A percentile compares a stretch with the other conserved stretches of the same genome.
phyloP scores from a whole-genome alignment of 805 yeast genomes.

The Sugiyamaella qingdaonensis region DNA sequence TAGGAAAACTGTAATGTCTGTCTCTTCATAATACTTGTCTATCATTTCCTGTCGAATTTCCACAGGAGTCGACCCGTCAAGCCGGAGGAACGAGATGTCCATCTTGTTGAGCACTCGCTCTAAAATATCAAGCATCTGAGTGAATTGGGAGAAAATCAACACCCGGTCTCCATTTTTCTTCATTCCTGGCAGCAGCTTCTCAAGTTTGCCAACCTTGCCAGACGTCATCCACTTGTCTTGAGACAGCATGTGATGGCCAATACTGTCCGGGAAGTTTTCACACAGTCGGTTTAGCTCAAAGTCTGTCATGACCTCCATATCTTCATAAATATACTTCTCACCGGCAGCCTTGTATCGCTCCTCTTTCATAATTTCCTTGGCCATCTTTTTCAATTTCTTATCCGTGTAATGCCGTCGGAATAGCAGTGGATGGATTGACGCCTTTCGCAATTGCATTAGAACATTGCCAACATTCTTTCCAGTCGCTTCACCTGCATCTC shows the following conservation, averaged over 20 bases:
- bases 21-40: constrained; percentile 81
- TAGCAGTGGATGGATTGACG: constrained; percentile 85
- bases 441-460: constrained; percentile 86
- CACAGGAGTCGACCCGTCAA: constrained; percentile 93
- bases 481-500: constrained; percentile 29
- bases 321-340: constrained; percentile 73
- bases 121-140: constrained; percentile 84
- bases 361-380: constrained; percentile 73
- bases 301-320: constrained; percentile 93
- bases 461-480: constrained; percentile 54
- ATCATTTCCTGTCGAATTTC: constrained; percentile 89
- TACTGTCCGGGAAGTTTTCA: constrained; percentile 60
- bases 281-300: constrained; percentile 78
- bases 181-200: constrained; percentile 53
- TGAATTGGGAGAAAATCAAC: constrained; percentile 83
- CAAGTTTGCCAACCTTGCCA: constrained; percentile 66
- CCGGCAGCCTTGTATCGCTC: constrained; percentile 78
- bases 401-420: constrained; percentile 66
- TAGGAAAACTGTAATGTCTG: constrained; percentile 76
- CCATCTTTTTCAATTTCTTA: constrained; percentile 56
- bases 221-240: constrained; percentile 58
- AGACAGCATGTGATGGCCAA: constrained; percentile 50
- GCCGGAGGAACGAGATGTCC: constrained; percentile 67
- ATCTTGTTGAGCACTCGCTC: constrained; percentile 66
- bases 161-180: constrained; percentile 59